phyloP scores from a whole-genome alignment of 345 rosid genomes.

The Clarkia xantiana region DNA sequence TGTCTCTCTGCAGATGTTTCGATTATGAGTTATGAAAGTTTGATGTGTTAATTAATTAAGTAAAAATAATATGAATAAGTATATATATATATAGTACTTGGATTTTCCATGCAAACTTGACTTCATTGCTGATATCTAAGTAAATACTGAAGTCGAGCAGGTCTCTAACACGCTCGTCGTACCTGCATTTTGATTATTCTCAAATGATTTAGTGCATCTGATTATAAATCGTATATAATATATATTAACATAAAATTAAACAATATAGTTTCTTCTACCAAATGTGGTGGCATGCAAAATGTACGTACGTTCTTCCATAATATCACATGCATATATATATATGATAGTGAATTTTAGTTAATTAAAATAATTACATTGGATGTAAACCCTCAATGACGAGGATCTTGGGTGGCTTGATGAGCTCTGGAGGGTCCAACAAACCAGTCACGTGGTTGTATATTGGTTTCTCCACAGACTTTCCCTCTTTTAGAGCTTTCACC shows the following conservation, averaged over 20 bases:
- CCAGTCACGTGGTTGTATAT: slow-evolving; percentile 93
- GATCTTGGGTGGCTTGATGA: slow-evolving; percentile 87
- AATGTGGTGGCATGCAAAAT: no score
- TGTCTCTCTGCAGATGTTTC: slow-evolving; percentile 70
- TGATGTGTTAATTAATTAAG: background rate
- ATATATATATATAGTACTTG: slow-evolving; percentile 2
- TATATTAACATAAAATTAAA: no score
- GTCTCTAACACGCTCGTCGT: slow-evolving; percentile 70
- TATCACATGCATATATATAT: background rate
- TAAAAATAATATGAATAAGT: background rate
- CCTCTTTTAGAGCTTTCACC: slow-evolving; percentile 78
- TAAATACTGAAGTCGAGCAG: slow-evolving; percentile 87
- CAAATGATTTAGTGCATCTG: no score
- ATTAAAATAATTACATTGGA: slow-evolving; percentile 83
- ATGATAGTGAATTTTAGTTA: no score
- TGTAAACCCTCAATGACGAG: slow-evolving; percentile 96
- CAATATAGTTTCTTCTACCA: slow-evolving; percentile 16
- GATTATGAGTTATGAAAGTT: background rate
- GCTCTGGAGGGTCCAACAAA: slow-evolving; percentile 81
- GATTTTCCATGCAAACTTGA: slow-evolving; percentile 93
- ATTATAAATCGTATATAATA: no score
- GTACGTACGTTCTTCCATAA: no score
- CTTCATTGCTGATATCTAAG: slow-evolving; percentile 94
- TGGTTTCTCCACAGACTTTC: slow-evolving; percentile 73
- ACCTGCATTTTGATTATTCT: slow-evolving; percentile 50